phyloP scores from a whole-genome alignment of 441 rosid species.

The Arabidopsis lyrata region DNA sequence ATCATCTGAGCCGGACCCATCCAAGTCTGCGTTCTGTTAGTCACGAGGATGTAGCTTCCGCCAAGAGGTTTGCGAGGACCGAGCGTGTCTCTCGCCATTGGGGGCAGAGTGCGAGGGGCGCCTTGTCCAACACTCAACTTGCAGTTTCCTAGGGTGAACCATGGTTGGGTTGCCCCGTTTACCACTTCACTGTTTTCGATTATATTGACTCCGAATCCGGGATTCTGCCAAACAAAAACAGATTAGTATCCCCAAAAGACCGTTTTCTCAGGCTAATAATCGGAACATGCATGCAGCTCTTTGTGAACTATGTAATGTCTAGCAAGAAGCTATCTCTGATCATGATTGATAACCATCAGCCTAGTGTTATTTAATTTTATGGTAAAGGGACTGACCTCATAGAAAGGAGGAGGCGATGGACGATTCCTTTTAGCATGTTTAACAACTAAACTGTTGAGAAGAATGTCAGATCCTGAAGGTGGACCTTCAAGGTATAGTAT shows the following conservation, averaged over 20 bases:
- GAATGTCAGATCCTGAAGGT: constrained; percentile 85
- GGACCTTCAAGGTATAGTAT: constrained; percentile 91
- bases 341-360: not conserved
- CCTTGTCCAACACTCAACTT: constrained; percentile 66
- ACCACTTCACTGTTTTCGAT: constrained; percentile 66
- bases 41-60: constrained; percentile 71
- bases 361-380: not conserved
- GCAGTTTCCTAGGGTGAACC: constrained; percentile 91
- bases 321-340: constrained; percentile 9
- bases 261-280: not conserved
- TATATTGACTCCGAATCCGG: constrained; percentile 73
- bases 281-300: not conserved
- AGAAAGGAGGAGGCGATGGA: constrained; percentile 67
- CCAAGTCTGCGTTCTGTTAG: constrained; percentile 83
- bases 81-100: constrained; percentile 87
- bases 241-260: not conserved
- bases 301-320: not conserved
- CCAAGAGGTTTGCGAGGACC: constrained; percentile 70
- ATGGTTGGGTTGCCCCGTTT: constrained; percentile 58
- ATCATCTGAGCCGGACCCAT: constrained; percentile 97
- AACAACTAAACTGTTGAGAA: constrained; percentile 63
- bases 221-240: constrained; percentile 55
- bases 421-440: constrained; percentile 76
- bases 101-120: constrained; percentile 86
- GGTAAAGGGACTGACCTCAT: constrained; percentile 57